A percentile compares a stretch with the other conserved stretches of the same genome.
Evolutionary conservation across 2,329 filamentous ascomycete species (phyloP).

Genomic region (Periconia digitata): DNA sequence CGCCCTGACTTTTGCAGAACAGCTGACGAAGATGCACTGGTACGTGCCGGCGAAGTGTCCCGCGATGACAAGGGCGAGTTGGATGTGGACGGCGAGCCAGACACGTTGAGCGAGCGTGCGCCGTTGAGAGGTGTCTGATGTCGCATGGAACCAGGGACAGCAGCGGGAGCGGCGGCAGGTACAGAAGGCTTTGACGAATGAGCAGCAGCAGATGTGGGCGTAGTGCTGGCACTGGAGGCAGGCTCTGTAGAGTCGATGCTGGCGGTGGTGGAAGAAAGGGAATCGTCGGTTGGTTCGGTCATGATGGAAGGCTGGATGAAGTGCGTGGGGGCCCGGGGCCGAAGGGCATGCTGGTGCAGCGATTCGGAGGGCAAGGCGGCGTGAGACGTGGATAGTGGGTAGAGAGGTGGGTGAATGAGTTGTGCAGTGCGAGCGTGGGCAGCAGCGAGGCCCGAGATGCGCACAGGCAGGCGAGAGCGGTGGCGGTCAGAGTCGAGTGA

Average conservation of each 20-base stretch:
- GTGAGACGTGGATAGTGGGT: constrained; percentile 8
- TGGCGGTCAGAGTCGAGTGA: constrained; percentile 26
- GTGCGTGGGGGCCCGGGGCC: constrained; percentile 20
- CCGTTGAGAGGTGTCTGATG: constrained; percentile 25
- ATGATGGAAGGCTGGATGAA: constrained; percentile 30
- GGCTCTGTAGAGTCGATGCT: constrained; percentile 42
- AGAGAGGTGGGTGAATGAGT: constrained; percentile 9
- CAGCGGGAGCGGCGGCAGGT: constrained; percentile 18
- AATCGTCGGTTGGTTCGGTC: constrained; percentile 33
- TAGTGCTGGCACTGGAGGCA: constrained; percentile 17
- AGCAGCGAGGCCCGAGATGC: constrained; percentile 24
- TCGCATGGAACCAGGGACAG: constrained; percentile 26
- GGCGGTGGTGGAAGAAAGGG: constrained; percentile 42
- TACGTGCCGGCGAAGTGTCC: constrained; percentile 49
- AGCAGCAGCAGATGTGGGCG: constrained; percentile 15
- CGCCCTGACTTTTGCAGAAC: constrained; percentile 29
- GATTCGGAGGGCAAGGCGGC: no score
- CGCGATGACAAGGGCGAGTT: constrained; percentile 51
- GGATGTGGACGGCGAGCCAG: constrained; percentile 41
- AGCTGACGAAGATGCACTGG: constrained; percentile 15
- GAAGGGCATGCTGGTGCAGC: constrained; percentile 38
- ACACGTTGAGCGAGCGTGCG: constrained; percentile 30
- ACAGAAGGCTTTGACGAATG: constrained; percentile 10
- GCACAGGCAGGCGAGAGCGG: constrained; percentile 19
- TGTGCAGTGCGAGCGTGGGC: constrained; percentile 20